Conservation (phyloP, 2,329 filamentous ascomycete species). For the Allantophomopsis lycopodina region DNA sequence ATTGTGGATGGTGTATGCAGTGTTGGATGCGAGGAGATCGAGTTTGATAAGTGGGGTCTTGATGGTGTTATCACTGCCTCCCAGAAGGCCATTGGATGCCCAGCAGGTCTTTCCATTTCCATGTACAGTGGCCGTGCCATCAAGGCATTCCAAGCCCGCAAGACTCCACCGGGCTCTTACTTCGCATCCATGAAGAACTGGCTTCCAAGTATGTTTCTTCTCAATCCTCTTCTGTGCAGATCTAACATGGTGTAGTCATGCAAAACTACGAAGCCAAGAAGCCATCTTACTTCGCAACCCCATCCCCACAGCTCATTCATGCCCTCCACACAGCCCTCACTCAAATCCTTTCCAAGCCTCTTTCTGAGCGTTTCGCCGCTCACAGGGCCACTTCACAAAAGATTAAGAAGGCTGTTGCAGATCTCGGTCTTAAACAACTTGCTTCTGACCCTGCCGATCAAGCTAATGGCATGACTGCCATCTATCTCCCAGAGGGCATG, state of each 20-base stretch:
- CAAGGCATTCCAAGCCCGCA: slow-evolving; percentile 63
- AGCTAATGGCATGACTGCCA: slow-evolving; percentile 95
- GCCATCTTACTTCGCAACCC: slow-evolving; percentile 94
- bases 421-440: slow-evolving; percentile 77
- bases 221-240: neutral
- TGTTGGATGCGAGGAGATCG: slow-evolving; percentile 89
- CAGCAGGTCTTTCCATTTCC: slow-evolving; percentile 84
- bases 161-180: slow-evolving; percentile 74
- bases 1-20: slow-evolving; percentile 96
- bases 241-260: slow-evolving; percentile 51
- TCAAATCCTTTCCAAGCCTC: slow-evolving; percentile 70
- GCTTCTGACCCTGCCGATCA: slow-evolving; percentile 79
- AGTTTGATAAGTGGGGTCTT: slow-evolving; percentile 87
- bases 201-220: slow-evolving; percentile 57
- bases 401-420: slow-evolving; percentile 71
- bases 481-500: slow-evolving; percentile 80
- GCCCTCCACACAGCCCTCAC: slow-evolving; percentile 80
- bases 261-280: slow-evolving; percentile 98
- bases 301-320: slow-evolving; percentile 84
- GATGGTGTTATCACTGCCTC: slow-evolving; percentile 89
- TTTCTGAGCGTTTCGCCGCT: slow-evolving; percentile 69
- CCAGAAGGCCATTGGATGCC: slow-evolving; percentile 94
- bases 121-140: slow-evolving; percentile 89
- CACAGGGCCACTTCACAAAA: slow-evolving; percentile 71
- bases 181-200: slow-evolving; percentile 97